These are phyloP conservation scores for Pseudopyricularia javanii DNA, from an alignment of 2,329 filamentous ascomycete species.

Conservation along the genomic window DNA sequence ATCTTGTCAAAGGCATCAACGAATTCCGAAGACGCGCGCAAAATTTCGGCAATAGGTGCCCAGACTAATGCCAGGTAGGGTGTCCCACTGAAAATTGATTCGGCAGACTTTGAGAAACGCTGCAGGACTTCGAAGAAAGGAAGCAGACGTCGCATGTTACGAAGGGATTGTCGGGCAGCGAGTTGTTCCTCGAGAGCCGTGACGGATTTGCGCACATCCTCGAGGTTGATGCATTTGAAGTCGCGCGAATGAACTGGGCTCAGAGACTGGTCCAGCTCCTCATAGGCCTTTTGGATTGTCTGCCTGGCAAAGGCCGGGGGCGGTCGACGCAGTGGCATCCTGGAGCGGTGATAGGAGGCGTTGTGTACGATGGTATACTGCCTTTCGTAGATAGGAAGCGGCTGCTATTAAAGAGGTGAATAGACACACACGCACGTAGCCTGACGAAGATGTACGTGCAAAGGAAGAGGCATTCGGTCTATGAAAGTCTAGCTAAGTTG, in stretches of 20 bases:
- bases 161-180: background rate
- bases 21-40: constrained; percentile 19
- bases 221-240: background rate
- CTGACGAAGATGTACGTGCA: no score
- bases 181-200: background rate
- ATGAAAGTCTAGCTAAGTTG: no score
- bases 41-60: constrained; percentile 27
- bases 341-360: no score
- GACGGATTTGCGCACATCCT: background rate
- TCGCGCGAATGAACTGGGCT: background rate
- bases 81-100: no score
- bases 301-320: background rate
- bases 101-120: no score
- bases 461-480: no score
- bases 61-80: constrained; percentile 32
- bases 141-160: background rate
- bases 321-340: background rate
- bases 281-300: background rate
- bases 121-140: constrained; percentile 23
- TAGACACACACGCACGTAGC: no score
- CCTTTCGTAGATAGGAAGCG: no score
- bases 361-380: no score
- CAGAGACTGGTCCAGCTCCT: background rate
- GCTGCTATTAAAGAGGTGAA: no score
- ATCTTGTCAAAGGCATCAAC: constrained; percentile 27